Percentiles rank a stretch among this genome's conserved stretches.
These are phyloP conservation scores for Neurospora crassa DNA, from an alignment of 2,329 filamentous ascomycete species.

Conservation along the genomic window DNA sequence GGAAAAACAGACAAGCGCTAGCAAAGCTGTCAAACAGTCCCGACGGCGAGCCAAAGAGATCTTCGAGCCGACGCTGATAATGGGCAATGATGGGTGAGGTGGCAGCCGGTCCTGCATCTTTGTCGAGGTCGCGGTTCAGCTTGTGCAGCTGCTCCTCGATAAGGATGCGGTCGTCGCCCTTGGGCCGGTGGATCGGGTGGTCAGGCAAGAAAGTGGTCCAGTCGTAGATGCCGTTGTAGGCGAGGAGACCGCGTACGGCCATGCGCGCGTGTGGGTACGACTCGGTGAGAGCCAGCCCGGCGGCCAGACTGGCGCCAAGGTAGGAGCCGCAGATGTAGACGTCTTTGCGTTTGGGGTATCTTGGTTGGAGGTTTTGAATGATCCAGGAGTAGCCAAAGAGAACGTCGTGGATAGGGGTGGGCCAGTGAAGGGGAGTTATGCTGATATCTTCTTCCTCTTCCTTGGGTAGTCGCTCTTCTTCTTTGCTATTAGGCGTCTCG, in stretches of 20 bases:
- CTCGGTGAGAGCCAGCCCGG: conserved; percentile 49
- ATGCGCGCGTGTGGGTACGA: conserved; percentile 31
- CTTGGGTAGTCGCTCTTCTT: not conserved
- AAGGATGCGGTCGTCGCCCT: not conserved
- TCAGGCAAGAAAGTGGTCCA: conserved; percentile 52
- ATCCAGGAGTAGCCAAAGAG: conserved; percentile 46
- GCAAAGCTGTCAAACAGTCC: conserved; percentile 51
- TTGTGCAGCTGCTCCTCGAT: not conserved
- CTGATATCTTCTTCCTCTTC: conserved; percentile 1
- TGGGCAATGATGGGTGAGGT: not conserved
- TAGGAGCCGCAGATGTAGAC: conserved; percentile 47
- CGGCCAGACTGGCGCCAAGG: conserved; percentile 47
- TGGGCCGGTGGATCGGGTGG: conserved; percentile 33
- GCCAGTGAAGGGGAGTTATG: conserved; percentile 35
- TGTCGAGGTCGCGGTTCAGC: not conserved
- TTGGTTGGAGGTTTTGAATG: conserved; percentile 31
- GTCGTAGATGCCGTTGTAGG: conserved; percentile 53
- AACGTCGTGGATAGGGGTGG: conserved; percentile 47
- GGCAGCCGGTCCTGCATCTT: not conserved
- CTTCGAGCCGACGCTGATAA: not conserved
- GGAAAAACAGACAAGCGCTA: conserved; percentile 49
- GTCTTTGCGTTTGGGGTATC: conserved; percentile 26
- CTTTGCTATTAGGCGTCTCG: not conserved
- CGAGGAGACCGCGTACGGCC: conserved; percentile 42
- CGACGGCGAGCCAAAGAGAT: conserved; percentile 38